Base-by-base conservation (phyloP, 2,329 filamentous ascomycete genomes). In the Neonectria neomacrospora region DNA sequence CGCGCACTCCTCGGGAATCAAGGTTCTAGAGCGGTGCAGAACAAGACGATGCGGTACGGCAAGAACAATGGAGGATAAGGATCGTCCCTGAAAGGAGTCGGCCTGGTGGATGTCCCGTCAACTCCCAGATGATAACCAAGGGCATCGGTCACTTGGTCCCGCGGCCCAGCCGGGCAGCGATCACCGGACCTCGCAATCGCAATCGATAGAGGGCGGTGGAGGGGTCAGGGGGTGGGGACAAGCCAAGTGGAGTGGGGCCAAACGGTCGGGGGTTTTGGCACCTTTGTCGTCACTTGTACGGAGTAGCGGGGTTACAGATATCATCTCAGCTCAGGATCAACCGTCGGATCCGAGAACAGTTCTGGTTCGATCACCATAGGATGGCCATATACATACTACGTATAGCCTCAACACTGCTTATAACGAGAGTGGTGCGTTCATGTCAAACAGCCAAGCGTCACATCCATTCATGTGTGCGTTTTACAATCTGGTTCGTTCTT, bases 91-190 rank as follows among this genome's bases (percentile, higher is more conserved):
- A n/a, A 30, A 32, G 51, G 30, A 32, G 32, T 39, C 41, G 30
- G 26, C 22, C 32, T 47, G 32, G 30, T 1, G 30, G 47, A 50
- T 5, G 50, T 23, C 47, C 54, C 54, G 54, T 54, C 60, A 51
- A 54, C 54, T 58, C 41, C 60, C 50, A 50, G 56, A 26, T 58
- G 56, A 63, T 64, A 64, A 54, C 47, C 57, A 50, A 62, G 9
- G 54, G 51, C 56, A 34, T 34, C 42, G 63, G 66, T 71, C 68
- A 72, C 61, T 70, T 68, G 68, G 63, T 67, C 71, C 66, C 53
- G 56, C 64, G 61, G 58, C 71, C 65, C 58, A 71, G 52, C 66
- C 70, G 66, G 62, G 58, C 62, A 69, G 71, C 69, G 68, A 73
- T 73, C 71, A 73, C 71, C 68, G 54, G 71, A 73, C 69, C 57